Base-by-base conservation (phyloP, 441 rosid species). In the Adansonia madagascariensis region DNA sequence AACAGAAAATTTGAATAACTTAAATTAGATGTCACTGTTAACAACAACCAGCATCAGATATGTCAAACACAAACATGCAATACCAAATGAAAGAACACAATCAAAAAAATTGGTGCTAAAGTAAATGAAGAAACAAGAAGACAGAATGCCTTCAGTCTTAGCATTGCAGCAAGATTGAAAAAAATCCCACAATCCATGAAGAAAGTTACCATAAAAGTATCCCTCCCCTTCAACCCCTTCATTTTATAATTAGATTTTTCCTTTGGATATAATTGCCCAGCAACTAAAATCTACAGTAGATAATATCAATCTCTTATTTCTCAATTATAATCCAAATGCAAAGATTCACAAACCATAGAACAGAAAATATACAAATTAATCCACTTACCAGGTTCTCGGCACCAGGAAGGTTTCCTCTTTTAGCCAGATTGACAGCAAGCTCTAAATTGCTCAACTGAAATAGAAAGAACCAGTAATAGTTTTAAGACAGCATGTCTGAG, bases 361-460 rank as follows among this genome's bases (percentile, higher is more conserved):
- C 35, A 52, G 39, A 31, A 31, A 31, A 31, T 31, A 31, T 31
- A 31, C 35, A 31, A 31, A 31, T 31, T 2, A 31, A 31, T 31
- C 35, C 2, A 12, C 35, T 24, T 88, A 90, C 98, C 88, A 94
- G 86, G 82, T 92, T 93, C 85, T 92, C 98, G 3, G 98, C 95
- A 78, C 95, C 95, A 77, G 97, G 98, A 73, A 94, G 93, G 84
- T 94, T 94, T 84, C 95, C 98, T 85, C 98, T 90, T 83, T 94
- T 92, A 69, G 98, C 98, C 56, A 94, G 94, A 82, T 90, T 94
- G 22, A 94, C 98, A 69, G 98, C 97, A 78, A 94, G 94, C 83
- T 94, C 98, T 87, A 94, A 83, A 84, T 94, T 94, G 83, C 90
- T 94, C 78, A 94, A 83, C 98, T 94, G 89, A 63, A 78, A 76